Base-by-base conservation (phyloP, 306 rosid genomes). In the Aeschynomene evenia region DNA sequence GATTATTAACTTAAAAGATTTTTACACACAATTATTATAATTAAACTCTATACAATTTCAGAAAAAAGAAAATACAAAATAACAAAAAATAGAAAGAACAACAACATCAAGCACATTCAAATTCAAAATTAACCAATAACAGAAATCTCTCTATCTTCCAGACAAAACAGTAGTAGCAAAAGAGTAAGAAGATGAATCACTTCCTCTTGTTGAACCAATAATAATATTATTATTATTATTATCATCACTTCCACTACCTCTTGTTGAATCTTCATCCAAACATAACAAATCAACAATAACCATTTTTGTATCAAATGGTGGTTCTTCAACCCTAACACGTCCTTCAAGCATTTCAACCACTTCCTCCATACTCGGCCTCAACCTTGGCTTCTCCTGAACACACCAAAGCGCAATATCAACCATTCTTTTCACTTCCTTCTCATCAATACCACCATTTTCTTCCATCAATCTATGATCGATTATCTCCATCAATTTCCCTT, bases 291-390 rank as follows among this genome's bases (percentile, higher is more conserved):
- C 97, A 46, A 85, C 85, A 22, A 88, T 65, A 56, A 85, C 70
- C 96, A 88, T 82, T 65, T 85, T 78, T 4, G 88, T 81, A n/a
- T 84, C 89, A 5, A n/a, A n/a, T n/a, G 98, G 98, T 1, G 97
- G 97, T 28, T 85, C 89, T 9, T 88, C 96, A 61, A 88, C 83
- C 22, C 36, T 43, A 19, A 57, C 81, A 3, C 90, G 82, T 4
- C 88, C 85, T 71, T 94, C 98, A 10, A 94, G 89, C 95, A 94
- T 87, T 28, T 94, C 97, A 55, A 85, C 85, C 72, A 94, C 97
- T 10, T 59, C 57, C 1, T 76, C 83, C 89, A 90, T 88, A 13
- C 60, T 80, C 22, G 98, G 98, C 71, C 98, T 71, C 58, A 86
- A 23, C 24, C 87, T 79, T 23, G 96, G 87, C 79, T 65, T 82